phyloP scores from a whole-genome alignment of 2,329 filamentous ascomycete species.

The Immersiporthe knoxdaviesiana region DNA sequence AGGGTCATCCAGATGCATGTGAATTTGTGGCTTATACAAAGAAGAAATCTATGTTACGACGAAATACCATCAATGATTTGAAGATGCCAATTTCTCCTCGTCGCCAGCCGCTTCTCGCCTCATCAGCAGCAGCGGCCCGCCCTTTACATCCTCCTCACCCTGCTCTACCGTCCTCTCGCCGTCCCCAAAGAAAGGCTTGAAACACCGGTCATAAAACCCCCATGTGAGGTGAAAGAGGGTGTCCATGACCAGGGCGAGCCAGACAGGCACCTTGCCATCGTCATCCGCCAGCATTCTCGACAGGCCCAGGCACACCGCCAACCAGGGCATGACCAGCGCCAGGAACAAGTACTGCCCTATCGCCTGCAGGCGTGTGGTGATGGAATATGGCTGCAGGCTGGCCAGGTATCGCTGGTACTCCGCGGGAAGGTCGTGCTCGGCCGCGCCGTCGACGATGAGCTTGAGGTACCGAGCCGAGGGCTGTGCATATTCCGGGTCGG shows the following conservation, averaged over 20 bases:
- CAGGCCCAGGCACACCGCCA: constrained; percentile 58
- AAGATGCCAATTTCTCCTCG: constrained; percentile 27
- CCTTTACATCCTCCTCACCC: constrained; percentile 1
- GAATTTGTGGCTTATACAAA: background rate
- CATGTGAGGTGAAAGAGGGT: constrained; percentile 55
- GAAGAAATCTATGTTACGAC: background rate
- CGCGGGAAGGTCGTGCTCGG: constrained; percentile 76
- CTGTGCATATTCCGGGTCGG: constrained; percentile 74
- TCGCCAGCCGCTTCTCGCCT: constrained; percentile 19
- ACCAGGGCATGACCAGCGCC: constrained; percentile 56
- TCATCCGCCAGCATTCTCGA: constrained; percentile 61
- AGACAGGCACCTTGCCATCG: constrained; percentile 68
- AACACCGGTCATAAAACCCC: constrained; percentile 49
- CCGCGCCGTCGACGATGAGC: constrained; percentile 76
- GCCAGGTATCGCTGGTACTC: constrained; percentile 78
- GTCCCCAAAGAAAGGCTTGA: constrained; percentile 75
- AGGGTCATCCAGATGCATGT: too few species aligned
- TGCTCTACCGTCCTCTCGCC: constrained; percentile 67
- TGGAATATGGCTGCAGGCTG: constrained; percentile 69
- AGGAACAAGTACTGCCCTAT: constrained; percentile 69
- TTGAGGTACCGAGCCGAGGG: constrained; percentile 82
- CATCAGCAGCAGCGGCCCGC: background rate
- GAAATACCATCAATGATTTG: background rate
- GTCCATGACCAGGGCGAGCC: constrained; percentile 60
- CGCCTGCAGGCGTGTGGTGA: constrained; percentile 68